Evolutionary conservation across 2,329 filamentous ascomycete genomes (phyloP), one percentile per base, ranked within the genome.

Genomic region (Arthroderma sp.): DNA sequence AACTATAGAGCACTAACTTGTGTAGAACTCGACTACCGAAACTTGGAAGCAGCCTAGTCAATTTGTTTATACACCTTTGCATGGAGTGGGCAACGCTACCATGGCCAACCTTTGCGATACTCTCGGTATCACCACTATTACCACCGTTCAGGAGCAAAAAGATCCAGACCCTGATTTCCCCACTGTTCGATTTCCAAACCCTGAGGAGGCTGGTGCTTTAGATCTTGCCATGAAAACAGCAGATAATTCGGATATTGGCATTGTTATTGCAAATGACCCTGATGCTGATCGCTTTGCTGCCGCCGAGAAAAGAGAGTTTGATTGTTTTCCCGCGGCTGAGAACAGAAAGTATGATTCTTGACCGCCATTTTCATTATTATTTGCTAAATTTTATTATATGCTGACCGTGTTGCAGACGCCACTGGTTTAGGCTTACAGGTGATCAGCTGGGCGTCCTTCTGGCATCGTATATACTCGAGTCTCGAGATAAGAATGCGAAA

Each of bases 281-380:
- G 78, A 82, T 56, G 78, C 78, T 10, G 78, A 82, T 58, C 72
- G 78, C 15, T 74, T 82, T 49, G 75, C 77, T 5, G 73, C 68
- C 5, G 78, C 77, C 3, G 72, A 80, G 54, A 75, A 73, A 53
- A 66, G 78, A 3, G 53, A 65, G 56, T 68, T 62, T 31, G 59
- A 57, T 11, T 22, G 78, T 22, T 74, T 82, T 48, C 74, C 77
- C 5, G 73, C 68, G 4, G 77, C 77, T 3, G 72, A 80, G 54
- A 75, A 73, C 53, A 66, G 78, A 3, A 53, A 64, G 55, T 68
- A 62, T 30, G 58, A 57, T 10, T 22, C 15, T 37, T 33, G 10
- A 7, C 6, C 15, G 15, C 15, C 38, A 31, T 8, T 10, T 9
- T 4, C 10, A 31, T 39, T 39, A 32, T 10, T 32, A 6, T 28